Evolutionary conservation across 805 yeast species (phyloP), one percentile per base, ranked within the genome.

Genomic region (Saturnispora saitoi): DNA sequence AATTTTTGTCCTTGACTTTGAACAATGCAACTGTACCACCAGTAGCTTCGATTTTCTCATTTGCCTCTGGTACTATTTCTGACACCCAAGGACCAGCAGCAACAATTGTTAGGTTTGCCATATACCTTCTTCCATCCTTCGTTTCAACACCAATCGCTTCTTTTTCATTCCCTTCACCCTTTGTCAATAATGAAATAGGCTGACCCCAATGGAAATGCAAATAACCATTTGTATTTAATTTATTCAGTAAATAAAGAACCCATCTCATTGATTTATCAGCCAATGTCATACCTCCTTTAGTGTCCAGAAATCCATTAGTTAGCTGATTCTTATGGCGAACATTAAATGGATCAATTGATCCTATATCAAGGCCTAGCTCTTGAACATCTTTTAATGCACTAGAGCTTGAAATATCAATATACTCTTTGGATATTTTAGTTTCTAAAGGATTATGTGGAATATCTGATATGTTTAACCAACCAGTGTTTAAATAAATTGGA

Each of bases 191-290:
- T 9, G 45, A 42, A 7, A 53, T 52, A 10, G 32, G 8, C 6
- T 52, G 32, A 3, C 66, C 67, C 39, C 57, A 51, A 49, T 56
- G 58, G 14, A 52, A 42, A 14, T 45, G 47, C n/a, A 65, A 53
- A 15, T 57, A 47, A 12, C 52, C 56, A 3, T 45, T 17, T 22
- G 59, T 45, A 31, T 58, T 54, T 12, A 60, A 39, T 19, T 54
- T 31, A 31, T 50, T 55, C 8, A 56, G 42, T 4, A 54, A 34
- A 30, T 53, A 43, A 4, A 54, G 51, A 5, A 63, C 65, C 62
- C 65, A 66, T 32, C 58, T 52, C 41, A 66, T 64, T 20, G 60
- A 56, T 50, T 63, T 65, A 42, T 62, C 65, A 3, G 70, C 67
- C 20, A 59, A 43, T 28, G 61, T 56, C 53, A 63, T 55, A 10